Evolutionary conservation across 2,329 filamentous ascomycete species (phyloP), one percentile per base, ranked within the genome.

Genomic region (Phialocephala subalpina): DNA sequence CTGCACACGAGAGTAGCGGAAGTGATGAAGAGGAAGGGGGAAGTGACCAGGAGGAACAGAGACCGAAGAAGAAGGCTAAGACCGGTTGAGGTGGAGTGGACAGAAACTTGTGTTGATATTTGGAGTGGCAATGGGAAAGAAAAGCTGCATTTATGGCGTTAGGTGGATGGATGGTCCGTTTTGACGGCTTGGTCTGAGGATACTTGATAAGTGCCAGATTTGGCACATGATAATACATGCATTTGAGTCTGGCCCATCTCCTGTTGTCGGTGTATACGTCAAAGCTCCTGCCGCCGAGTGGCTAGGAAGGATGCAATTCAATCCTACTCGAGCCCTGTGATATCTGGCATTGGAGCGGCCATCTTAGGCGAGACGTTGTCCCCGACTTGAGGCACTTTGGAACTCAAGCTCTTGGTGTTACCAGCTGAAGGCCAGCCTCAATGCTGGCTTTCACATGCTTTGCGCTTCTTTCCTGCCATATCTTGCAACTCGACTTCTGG

Each of bases 1-100:
- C 92, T 61, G 91, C 88, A 55, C 95, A 97, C 76, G 93, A 97
- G 77, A 97, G 93, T 76, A 92, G 89, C 59, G 93, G 91, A 14
- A 90, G 85, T 63, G 90, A 87, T 72, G 90, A 87, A 67, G 87
- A 85, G 52, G 90, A 90, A 59, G 87, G 83, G 72, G 87, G 82
- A 74, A 89, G 87, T 65, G 89, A 86, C 71, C 83, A 81, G 33
- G 85, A 82, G 14, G 82, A 83, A 2, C 83, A 82, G 72, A 77
- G 77, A 42, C 82, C 82, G 7, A 83, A 83, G 76, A 85, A 84
- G 81, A 85, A 85, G 78, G 66, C 71, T 6, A 76, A 76, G 67
- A 74, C 71, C 53, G 63, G 69, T 63, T 71, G 53, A 65, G 22
- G 52, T 42, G 29, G 25, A 29, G 9, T n/a, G n/a, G n/a, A n/a